Base-by-base conservation (phyloP, 129 eudicot species). In the Ambrosia trifida region DNA sequence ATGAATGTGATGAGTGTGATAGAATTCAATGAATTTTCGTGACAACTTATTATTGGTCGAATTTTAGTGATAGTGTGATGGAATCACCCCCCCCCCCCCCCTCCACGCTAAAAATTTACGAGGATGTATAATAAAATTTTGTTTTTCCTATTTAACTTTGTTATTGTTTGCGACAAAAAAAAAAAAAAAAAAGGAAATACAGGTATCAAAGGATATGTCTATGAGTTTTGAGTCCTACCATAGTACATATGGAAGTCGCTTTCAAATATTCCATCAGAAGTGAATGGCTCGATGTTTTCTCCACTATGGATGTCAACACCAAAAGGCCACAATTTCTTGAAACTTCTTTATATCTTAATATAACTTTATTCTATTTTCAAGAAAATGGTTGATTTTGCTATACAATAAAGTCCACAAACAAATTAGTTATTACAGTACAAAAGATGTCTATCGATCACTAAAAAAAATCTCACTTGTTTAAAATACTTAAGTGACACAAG, bases 211-310 rank as follows among this genome's bases (percentile, higher is more conserved):
- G n/a, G 19, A 4, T 30, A 18, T 24, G 13, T 9, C 46, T 30
- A 45, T 46, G 24, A 66, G 20, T 66, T 45, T 66, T 5, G 33
- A 11, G 67, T 43, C 9, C 8, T 6, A 24, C 44, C 50, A 13
- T 40, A 51, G 53, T 64, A 33, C 14, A 74, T 20, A 38, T 64
- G 79, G 63, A 74, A 20, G 64, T 74, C 72, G 7, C 64, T 65
- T 66, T 65, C 73, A 53, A 75, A 53, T 53, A 51, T 52, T 38
- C 33, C 56, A 53, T 65, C 35, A 53, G 52, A 53, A 75, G 79
- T 66, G 67, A 52, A 75, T 40, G 56, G 66, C 45, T 75, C 73
- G 17, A 65, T 41, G 66, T 54, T 66, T 64, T 65, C 73, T 75
- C 79, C 72, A 74, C 79, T 52, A 49, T 11, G 17, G 17, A 74